Conservation (phyloP, 2,329 filamentous ascomycete genomes). For the Aaosphaeria arxii region DNA sequence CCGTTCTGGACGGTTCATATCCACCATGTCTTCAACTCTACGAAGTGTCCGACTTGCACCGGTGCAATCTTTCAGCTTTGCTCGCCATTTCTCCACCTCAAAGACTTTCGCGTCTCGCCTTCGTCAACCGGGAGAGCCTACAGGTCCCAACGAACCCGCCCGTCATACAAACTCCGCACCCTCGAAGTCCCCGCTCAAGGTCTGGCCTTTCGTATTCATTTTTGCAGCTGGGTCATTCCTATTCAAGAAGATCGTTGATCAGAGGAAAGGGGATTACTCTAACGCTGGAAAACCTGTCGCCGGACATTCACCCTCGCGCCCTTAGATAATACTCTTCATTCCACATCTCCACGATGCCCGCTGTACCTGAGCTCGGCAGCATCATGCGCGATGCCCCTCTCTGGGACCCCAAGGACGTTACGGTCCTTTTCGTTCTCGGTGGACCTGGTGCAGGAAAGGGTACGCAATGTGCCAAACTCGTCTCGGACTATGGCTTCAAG, state of each 20-base stretch:
- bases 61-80: constrained; percentile 2
- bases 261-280: constrained; percentile 38
- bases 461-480: constrained; percentile 88
- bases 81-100: constrained; percentile 24
- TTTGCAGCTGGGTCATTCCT: constrained; percentile 44
- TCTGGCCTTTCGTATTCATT: constrained; percentile 47
- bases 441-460: constrained; percentile 95
- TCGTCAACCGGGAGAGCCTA: constrained; percentile 33
- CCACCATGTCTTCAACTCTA: constrained; percentile 29
- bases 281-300: constrained; percentile 21
- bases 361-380: constrained; percentile 37
- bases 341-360: constrained; percentile 28
- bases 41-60: constrained; percentile 9
- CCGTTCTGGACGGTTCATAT: constrained; percentile 18
- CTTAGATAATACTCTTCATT: constrained; percentile 15
- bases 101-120: constrained; percentile 22
- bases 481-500: constrained; percentile 82
- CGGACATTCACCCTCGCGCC: constrained; percentile 33
- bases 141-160: constrained; percentile 38
- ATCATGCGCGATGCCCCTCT: constrained; percentile 58
- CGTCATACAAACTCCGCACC: constrained; percentile 28
- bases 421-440: constrained; percentile 95
- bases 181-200: constrained; percentile 39
- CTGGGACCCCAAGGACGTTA: constrained; percentile 74
- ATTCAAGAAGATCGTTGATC: constrained; percentile 47